Evolutionary conservation across 2,329 filamentous ascomycete genomes (phyloP).

Genomic region (Emmonsiellopsis sp.): DNA sequence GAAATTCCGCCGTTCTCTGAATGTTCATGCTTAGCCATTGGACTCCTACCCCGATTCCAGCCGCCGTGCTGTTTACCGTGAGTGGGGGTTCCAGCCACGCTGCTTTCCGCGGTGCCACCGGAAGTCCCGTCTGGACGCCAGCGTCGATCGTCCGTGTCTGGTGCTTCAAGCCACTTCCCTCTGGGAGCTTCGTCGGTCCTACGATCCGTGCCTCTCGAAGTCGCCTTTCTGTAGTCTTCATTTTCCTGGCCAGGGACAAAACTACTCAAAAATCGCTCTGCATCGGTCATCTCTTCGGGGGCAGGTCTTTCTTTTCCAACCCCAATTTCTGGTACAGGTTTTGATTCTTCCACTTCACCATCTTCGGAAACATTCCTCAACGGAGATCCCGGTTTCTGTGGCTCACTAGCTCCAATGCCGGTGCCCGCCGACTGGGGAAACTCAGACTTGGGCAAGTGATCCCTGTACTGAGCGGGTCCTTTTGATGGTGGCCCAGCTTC

Average conservation of each 20-base stretch:
- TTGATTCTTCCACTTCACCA: conserved; percentile 24
- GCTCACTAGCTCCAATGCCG: background rate
- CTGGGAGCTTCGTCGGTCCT: conserved; percentile 3
- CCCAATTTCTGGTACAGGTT: conserved; percentile 5
- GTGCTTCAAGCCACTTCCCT: conserved; percentile 7
- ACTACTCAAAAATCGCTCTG: conserved; percentile 30
- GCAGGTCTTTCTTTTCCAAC: conserved; percentile 4
- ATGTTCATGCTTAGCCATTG: conserved; percentile 8
- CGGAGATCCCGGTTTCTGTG: background rate
- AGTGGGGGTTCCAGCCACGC: conserved; percentile 6
- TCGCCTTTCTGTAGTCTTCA: conserved; percentile 7
- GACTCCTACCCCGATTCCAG: conserved; percentile 13
- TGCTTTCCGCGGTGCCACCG: conserved; percentile 9
- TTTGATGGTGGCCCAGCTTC: background rate
- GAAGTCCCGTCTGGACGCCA: conserved; percentile 9
- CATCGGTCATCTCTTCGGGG: conserved; percentile 24
- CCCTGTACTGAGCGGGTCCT: background rate
- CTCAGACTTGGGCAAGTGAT: background rate
- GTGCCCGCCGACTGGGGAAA: background rate
- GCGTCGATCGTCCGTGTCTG: conserved; percentile 11
- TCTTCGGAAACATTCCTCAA: conserved; percentile 27
- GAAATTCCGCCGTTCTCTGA: conserved; percentile 5
- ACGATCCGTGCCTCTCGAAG: conserved; percentile 5
- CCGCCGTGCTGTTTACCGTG: conserved; percentile 5
- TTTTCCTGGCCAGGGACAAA: conserved; percentile 20